These are phyloP conservation scores for Vaccinium macrocarpon DNA, from an alignment of 148 eudicot genomes.

Conservation along the genomic window DNA sequence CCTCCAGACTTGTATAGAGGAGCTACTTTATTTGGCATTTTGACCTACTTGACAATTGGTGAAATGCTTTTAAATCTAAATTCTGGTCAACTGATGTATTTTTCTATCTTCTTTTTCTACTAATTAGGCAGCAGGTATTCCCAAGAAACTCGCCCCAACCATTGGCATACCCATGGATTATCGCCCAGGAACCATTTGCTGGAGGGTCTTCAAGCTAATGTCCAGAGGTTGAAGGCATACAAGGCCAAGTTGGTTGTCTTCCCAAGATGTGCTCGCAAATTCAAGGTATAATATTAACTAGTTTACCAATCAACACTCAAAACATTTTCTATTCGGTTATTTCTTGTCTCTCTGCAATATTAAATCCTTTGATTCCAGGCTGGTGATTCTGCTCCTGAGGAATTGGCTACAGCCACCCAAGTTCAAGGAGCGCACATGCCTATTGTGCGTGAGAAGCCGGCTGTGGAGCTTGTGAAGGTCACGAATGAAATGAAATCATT, in stretches of 20 bases:
- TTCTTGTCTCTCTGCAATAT: background rate
- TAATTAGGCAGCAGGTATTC: constrained; percentile 55
- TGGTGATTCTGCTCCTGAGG: constrained; percentile 54
- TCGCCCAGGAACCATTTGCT: constrained; percentile 50
- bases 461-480: constrained; percentile 49
- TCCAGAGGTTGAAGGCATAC: constrained; percentile 57
- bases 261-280: constrained; percentile 48
- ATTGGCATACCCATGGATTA: constrained; percentile 64
- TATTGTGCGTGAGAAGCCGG: constrained; percentile 29
- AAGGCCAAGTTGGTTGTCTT: constrained; percentile 65
- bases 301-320: background rate
- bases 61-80: background rate
- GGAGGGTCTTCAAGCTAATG: constrained; percentile 56
- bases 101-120: background rate
- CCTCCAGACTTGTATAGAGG: background rate
- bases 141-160: constrained; percentile 58
- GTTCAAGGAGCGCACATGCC: constrained; percentile 51
- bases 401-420: constrained; percentile 53
- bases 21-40: background rate
- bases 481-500: constrained; percentile 48
- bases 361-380: constrained; percentile 28
- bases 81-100: background rate
- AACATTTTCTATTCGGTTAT: background rate
- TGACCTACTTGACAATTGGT: background rate
- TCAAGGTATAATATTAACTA: constrained; percentile 32